Percentiles rank a stretch among this genome's conserved stretches.
Evolutionary conservation across 2,329 filamentous ascomycete genomes (phyloP).

Genomic region (Diaporthe caulivora): DNA sequence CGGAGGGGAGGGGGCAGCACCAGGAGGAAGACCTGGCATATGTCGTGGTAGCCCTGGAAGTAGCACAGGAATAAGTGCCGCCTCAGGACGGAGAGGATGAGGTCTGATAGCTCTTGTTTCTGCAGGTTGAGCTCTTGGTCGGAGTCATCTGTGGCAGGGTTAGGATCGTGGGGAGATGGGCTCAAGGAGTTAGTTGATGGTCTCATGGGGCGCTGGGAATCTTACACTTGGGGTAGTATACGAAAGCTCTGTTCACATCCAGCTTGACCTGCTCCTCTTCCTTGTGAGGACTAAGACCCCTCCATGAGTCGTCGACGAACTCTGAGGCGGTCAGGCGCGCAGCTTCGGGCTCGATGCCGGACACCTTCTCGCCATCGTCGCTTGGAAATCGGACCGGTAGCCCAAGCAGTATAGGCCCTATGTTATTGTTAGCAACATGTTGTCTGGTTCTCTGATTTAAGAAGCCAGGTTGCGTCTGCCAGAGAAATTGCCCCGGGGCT

Average conservation of each 20-base stretch:
- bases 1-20: slow-evolving; percentile 78
- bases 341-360: slow-evolving; percentile 41
- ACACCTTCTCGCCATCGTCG: slow-evolving; percentile 39
- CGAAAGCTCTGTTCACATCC: slow-evolving; percentile 96
- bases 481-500: not conserved
- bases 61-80: slow-evolving; percentile 88
- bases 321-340: slow-evolving; percentile 28
- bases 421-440: not conserved
- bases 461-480: too few species aligned
- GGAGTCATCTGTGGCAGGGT: slow-evolving; percentile 68
- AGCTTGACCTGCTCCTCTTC: slow-evolving; percentile 94
- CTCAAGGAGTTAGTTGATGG: too few species aligned
- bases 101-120: slow-evolving; percentile 80
- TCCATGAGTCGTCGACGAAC: slow-evolving; percentile 59
- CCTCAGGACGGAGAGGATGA: slow-evolving; percentile 86
- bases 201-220: slow-evolving; percentile 43
- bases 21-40: slow-evolving; percentile 93
- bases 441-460: not conserved
- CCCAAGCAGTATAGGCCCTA: slow-evolving; percentile 75
- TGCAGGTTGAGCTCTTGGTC: slow-evolving; percentile 76
- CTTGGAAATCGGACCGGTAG: slow-evolving; percentile 44
- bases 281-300: slow-evolving; percentile 76
- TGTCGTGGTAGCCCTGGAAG: slow-evolving; percentile 99
- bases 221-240: slow-evolving; percentile 90
- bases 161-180: not conserved